phyloP scores from a whole-genome alignment of 23 red algal genomes.

The Gracilaria domingensis region DNA sequence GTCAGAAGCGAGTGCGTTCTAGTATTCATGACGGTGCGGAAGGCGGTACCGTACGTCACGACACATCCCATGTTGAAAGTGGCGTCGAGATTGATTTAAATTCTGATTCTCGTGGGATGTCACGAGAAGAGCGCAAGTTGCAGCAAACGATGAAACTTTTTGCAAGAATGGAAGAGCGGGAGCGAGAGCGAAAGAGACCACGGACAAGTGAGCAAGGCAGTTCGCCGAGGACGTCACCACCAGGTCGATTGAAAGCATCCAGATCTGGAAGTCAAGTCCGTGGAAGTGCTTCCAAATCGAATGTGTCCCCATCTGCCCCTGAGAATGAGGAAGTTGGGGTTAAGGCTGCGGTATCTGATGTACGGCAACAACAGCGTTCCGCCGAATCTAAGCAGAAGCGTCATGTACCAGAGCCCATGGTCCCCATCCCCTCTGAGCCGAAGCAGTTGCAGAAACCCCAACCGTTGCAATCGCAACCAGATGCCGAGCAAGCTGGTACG shows the following conservation, averaged over 20 bases:
- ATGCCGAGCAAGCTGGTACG: background rate
- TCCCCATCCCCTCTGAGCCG: background rate
- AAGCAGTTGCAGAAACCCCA: background rate
- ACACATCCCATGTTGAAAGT: background rate
- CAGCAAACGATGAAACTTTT: slow-evolving; percentile 82
- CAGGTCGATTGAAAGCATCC: slow-evolving; percentile 10
- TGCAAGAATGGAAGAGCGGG: slow-evolving; percentile 87
- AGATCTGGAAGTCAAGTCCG: slow-evolving; percentile 5
- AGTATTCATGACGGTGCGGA: slow-evolving; percentile 15
- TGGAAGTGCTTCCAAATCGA: background rate
- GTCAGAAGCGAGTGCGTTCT: slow-evolving; percentile 38
- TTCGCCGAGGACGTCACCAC: slow-evolving; percentile 45
- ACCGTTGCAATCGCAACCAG: background rate
- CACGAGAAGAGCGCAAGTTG: slow-evolving; percentile 95
- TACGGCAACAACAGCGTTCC: background rate
- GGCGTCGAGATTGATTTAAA: slow-evolving; percentile 1
- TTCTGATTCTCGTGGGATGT: slow-evolving; percentile 57
- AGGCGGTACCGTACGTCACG: background rate
- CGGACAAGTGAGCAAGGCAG: slow-evolving; percentile 17
- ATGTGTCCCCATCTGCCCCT: background rate
- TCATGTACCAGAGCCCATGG: background rate
- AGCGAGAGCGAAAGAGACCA: slow-evolving; percentile 66
- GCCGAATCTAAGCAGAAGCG: slow-evolving; percentile 29
- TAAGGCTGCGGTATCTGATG: background rate
- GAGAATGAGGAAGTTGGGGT: background rate